phyloP scores from a whole-genome alignment of 371 early-diverging fungal species.

The Dichotomocladium elegans region DNA sequence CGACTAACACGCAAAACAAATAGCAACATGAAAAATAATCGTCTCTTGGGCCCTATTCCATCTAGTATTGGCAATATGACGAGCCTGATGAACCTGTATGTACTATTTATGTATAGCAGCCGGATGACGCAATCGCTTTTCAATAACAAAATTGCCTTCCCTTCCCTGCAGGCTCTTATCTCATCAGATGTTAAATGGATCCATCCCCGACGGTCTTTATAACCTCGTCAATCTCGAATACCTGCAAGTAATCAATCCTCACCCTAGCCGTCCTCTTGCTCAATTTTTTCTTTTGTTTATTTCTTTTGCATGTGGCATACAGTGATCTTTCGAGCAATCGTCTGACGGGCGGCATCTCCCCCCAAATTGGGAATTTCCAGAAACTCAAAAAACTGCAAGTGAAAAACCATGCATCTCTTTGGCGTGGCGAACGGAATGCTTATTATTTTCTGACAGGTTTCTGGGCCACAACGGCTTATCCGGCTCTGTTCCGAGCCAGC shows the following conservation, averaged over 20 bases:
- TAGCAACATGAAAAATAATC: slow-evolving; percentile 36
- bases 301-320: neutral
- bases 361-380: slow-evolving; percentile 35
- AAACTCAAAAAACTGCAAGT: slow-evolving; percentile 42
- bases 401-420: no score
- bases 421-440: no score
- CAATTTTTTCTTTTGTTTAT: neutral
- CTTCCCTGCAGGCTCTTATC: slow-evolving; percentile 19
- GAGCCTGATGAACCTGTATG: slow-evolving; percentile 28
- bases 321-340: slow-evolving; percentile 54
- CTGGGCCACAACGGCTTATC: slow-evolving; percentile 42
- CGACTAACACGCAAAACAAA: neutral
- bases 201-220: slow-evolving; percentile 33
- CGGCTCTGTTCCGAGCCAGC: slow-evolving; percentile 40
- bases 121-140: no score
- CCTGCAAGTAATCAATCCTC: slow-evolving; percentile 14
- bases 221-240: slow-evolving; percentile 22
- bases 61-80: slow-evolving; percentile 29
- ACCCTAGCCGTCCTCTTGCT: neutral
- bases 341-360: slow-evolving; percentile 42
- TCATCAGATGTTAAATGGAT: slow-evolving; percentile 33
- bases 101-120: neutral
- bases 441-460: neutral
- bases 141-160: no score
- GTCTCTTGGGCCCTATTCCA: slow-evolving; percentile 32